These are phyloP conservation scores for Penicillium waksmanii DNA, from an alignment of 495 filamentous ascomycete genomes.

Conservation along the genomic window DNA sequence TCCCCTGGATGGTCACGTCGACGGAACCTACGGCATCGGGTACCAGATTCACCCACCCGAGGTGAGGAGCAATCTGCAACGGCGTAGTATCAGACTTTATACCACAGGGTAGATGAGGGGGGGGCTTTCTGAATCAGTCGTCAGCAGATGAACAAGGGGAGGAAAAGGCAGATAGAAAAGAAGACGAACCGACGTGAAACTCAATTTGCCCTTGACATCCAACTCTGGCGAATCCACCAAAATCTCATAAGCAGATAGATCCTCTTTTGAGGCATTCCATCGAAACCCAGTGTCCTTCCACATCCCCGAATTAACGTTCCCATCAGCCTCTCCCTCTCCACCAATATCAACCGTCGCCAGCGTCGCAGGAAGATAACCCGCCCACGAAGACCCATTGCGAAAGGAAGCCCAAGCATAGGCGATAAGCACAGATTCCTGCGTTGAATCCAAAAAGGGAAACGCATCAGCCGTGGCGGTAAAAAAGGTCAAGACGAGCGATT, in stretches of 20 bases:
- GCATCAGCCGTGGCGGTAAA: constrained; percentile 26
- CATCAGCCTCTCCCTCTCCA: background rate
- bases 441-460: constrained; percentile 25
- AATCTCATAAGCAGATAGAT: constrained; percentile 23
- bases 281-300: constrained; percentile 24
- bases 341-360: constrained; percentile 19
- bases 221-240: constrained; percentile 16
- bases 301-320: constrained; percentile 11
- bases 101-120: constrained; percentile 24
- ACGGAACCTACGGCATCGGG: constrained; percentile 37
- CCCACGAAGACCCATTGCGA: constrained; percentile 26
- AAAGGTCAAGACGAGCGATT: constrained; percentile 34
- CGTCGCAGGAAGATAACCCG: constrained; percentile 23
- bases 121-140: constrained; percentile 3
- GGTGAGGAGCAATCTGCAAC: constrained; percentile 30
- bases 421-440: constrained; percentile 22
- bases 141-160: background rate
- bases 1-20: constrained; percentile 33
- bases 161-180: background rate
- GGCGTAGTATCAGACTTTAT: constrained; percentile 14
- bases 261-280: constrained; percentile 14
- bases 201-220: constrained; percentile 21
- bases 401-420: constrained; percentile 33
- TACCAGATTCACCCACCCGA: constrained; percentile 43
- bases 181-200: constrained; percentile 20